Percentiles rank a stretch among this genome's conserved stretches.
phyloP scores from a whole-genome alignment of 2,329 filamentous ascomycete species.

The Colletotrichum cordylinicola region DNA sequence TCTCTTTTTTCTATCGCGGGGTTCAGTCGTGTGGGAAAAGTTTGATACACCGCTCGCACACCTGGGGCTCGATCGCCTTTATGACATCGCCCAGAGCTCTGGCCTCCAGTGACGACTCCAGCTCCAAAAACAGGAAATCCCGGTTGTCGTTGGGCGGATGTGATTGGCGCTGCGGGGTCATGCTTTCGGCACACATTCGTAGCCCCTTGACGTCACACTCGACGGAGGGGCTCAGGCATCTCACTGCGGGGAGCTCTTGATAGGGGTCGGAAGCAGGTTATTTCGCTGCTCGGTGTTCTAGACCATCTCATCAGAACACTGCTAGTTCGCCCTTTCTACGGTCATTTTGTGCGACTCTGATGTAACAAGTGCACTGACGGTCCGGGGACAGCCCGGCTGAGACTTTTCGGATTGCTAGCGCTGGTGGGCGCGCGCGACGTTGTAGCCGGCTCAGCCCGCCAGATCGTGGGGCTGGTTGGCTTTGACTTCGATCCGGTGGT shows the following conservation, averaged over 20 bases:
- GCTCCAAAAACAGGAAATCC: constrained; percentile 18
- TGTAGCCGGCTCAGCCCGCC: constrained; percentile 13
- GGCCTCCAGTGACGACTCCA: constrained; percentile 13
- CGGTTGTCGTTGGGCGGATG: neutral
- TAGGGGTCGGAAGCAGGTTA: constrained; percentile 21
- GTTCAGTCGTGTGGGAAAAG: neutral
- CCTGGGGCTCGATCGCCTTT: neutral
- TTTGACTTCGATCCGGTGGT: neutral
- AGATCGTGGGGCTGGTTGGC: neutral
- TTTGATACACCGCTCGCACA: neutral
- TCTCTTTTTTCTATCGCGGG: neutral
- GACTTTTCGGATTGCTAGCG: neutral
- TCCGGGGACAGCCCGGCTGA: neutral
- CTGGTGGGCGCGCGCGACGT: neutral
- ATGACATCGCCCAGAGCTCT: constrained; percentile 17
- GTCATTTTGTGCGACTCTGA: constrained; percentile 6
- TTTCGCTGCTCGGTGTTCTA: neutral
- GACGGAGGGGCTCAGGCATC: neutral
- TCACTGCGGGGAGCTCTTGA: constrained; percentile 4
- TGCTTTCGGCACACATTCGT: neutral
- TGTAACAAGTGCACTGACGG: constrained; percentile 20
- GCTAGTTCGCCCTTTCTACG: neutral
- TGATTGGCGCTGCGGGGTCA: constrained; percentile 6
- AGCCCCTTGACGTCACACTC: constrained; percentile 21
- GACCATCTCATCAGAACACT: neutral